Conservation (phyloP, 768 basidiomycete genomes). For the Saitozyma sp. region DNA sequence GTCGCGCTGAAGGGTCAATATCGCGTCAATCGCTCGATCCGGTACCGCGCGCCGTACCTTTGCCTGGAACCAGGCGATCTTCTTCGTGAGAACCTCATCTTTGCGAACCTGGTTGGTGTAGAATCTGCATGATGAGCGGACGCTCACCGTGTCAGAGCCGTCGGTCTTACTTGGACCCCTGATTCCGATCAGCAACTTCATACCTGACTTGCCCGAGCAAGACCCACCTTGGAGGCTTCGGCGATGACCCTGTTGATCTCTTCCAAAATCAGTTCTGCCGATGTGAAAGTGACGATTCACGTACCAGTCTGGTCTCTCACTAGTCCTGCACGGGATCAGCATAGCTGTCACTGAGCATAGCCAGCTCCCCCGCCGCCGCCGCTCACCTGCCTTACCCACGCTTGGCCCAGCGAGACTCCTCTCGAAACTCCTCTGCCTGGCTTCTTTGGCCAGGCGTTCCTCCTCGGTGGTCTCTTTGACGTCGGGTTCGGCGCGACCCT, state of each 20-base stretch:
- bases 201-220: not conserved
- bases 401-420: conserved; percentile 76
- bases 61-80: conserved; percentile 69
- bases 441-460: conserved; percentile 7
- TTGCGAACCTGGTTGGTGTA: conserved; percentile 82
- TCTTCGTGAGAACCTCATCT: conserved; percentile 77
- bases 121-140: conserved; percentile 10
- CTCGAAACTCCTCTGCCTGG: conserved; percentile 36
- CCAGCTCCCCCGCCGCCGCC: not conserved
- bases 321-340: conserved; percentile 59
- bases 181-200: conserved; percentile 2
- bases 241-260: conserved; percentile 87
- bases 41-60: conserved; percentile 36
- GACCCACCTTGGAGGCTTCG: conserved; percentile 69
- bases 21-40: conserved; percentile 54
- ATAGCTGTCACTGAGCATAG: conserved; percentile 59
- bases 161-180: conserved; percentile 69
- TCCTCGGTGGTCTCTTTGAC: not conserved
- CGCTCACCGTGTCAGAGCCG: conserved; percentile 50
- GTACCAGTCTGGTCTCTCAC: conserved; percentile 46
- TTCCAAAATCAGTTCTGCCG: conserved; percentile 40
- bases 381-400: conserved; percentile 80
- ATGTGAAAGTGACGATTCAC: not conserved
- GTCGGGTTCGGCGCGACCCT: not conserved
- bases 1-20: conserved; percentile 61